Base-by-base conservation (phyloP, 179 eudicot genomes). In the Heliamphora pulchella region DNA sequence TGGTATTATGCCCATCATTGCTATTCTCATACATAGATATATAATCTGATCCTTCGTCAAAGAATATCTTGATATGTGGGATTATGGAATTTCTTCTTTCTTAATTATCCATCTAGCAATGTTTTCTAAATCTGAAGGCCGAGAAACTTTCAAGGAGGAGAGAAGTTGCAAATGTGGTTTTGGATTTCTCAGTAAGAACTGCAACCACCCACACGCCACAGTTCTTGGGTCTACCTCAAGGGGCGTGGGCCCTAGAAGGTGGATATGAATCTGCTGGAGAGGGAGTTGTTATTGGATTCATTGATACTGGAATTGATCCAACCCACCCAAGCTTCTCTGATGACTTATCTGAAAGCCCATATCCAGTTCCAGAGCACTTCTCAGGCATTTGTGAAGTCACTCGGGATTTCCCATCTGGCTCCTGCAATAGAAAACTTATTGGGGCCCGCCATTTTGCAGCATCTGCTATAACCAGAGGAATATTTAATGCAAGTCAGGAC, bases 371-470 rank as follows among this genome's bases (percentile, higher is more conserved):
- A 14, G 85, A 84, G 62, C 97, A 90, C 82, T 96, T 90, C 79
- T 89, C 93, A 15, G 98, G 99, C 43, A 80, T 88, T 46, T 96
- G 99, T 85, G 98, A 96, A 85, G 91, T 89, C 61, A 92, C 98
- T 43, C 84, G 81, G 74, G 92, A 91, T 68, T 96, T 96, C 78
- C 99, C 99, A 18, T 87, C 92, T 13, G 98, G 91, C 17, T 96
- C 99, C 63, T 96, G 99, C 91, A 94, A 96, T 82, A 87, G 99
- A 82, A 96, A 96, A 86, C 94, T 96, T 79, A 82, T 94, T 59
- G 97, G 97, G 73, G 99, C 99, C 4, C 90, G 97, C 63, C 98
- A 94, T 88, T 96, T 96, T 73, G 95, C 99, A 5, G 92, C 99
- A 67, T 95, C 98, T 41, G 99, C 98, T 79, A 91, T 90, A 81